Evolutionary conservation across 805 yeast species (phyloP), one percentile per base, ranked within the genome.

Genomic region (Candida corydali): DNA sequence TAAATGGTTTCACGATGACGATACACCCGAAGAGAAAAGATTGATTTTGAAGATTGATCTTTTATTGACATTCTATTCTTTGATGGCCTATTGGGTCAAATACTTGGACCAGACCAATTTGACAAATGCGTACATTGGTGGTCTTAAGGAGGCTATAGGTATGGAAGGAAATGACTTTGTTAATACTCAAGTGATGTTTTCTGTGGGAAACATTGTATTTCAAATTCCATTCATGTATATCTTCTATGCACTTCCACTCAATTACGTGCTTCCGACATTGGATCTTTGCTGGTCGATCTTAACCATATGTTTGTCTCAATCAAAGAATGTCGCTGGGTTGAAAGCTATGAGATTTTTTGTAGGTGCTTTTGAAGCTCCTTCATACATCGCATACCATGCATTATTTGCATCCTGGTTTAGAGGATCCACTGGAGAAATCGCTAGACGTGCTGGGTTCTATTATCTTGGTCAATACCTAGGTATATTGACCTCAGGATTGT

Each of bases 331-430:
- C 11, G 57, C 63, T 2, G 76, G 75, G 33, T 58, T 85, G 26
- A 73, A 76, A 52, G 86, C 75, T 1, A 57, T 79, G 29, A 61
- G 93, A 35, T 83, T 83, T 48, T 67, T 83, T 28, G 67, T 82
- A 39, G 89, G 84, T 26, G 73, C 76, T 0, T 78, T 79, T 52
- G 93, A 86, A 53, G 77, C 84, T 3, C 77, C 81, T n/a, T 75
- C 55, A 18, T 63, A 60, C 37, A 46, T 59, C 24, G 55, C 62
- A 5, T 58, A 59, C 36, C 69, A 61, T 37, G 56, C 55, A 25
- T 69, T 47, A 70, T 75, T 60, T 45, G 86, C 85, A 14, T 66
- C 76, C 16, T 49, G 59, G 57, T 54, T 44, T 27, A 44, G 46
- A 23, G 49, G 36, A 11, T 24, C 37, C 14, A 38, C 77, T 34